These are phyloP conservation scores for Paecilomyces variotii DNA, from an alignment of 2,329 filamentous ascomycete genomes.

Conservation along the genomic window DNA sequence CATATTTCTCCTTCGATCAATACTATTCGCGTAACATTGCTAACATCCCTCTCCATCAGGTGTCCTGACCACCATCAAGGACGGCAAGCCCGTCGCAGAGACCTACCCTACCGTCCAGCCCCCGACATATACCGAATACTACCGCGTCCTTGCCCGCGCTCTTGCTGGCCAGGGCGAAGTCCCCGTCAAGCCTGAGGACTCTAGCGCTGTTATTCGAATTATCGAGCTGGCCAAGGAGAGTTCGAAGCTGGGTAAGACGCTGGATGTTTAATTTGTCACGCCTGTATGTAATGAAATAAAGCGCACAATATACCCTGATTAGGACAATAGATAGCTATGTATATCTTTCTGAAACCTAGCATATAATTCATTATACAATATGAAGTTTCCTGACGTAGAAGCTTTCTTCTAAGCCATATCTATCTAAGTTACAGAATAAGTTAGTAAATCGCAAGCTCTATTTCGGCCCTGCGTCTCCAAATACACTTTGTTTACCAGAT, in stretches of 20 bases:
- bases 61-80: constrained; percentile 47
- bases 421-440: no score
- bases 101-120: constrained; percentile 54
- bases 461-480: no score
- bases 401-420: no score
- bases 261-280: constrained; percentile 23
- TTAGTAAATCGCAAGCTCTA: no score
- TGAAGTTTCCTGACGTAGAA: no score
- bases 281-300: constrained; percentile 8
- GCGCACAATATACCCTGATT: background rate
- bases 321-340: background rate
- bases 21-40: background rate
- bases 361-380: no score
- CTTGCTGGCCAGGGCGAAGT: constrained; percentile 45
- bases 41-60: constrained; percentile 14
- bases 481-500: no score
- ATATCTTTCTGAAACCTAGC: background rate
- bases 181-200: constrained; percentile 47
- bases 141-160: constrained; percentile 47
- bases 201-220: constrained; percentile 46
- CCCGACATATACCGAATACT: constrained; percentile 62
- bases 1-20: background rate
- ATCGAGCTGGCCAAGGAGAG: constrained; percentile 50
- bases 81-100: constrained; percentile 45
- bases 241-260: constrained; percentile 43